Evolutionary conservation across 306 rosid genomes (phyloP), one percentile per base, ranked within the genome.

Genomic region (Hippophae gyantsensis): DNA sequence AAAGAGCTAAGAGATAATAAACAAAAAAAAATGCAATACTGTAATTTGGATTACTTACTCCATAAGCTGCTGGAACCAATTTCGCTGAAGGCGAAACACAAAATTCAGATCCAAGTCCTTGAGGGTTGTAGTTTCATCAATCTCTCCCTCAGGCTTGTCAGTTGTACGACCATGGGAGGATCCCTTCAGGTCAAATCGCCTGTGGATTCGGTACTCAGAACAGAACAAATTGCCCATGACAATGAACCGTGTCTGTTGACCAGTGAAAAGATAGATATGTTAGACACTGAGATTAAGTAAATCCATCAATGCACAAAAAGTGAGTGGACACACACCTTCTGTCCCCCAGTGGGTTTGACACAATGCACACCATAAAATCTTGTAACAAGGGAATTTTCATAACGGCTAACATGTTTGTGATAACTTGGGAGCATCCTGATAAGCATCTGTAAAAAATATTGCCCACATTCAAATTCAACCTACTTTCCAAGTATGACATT

Each of bases 181-280:
- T 48, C 99, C 99, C 61, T 93, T 93, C 52, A 93, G 77, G 79
- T 93, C 99, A 69, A 86, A 93, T 58, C 99, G 82, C 65, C 86
- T 84, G 69, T 93, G 99, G 67, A 93, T 86, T 14, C 85, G 85
- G 69, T 86, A 93, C 67, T 93, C 99, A 0, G 99, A 93, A 81
- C 95, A 93, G 84, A 93, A 93, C 68, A 93, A 81, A 64, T 93
- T 93, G 60, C 97, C 99, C 99, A 93, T 93, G 76, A 93, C 97
- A n/a, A 93, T 86, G 76, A 93, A 93, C 77, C 99, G 82, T 1
- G 87, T 89, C 99, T 93, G 84, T 12, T 59, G 65, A 72, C 62
- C 69, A 77, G 60, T 49, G 42, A 7, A 70, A 49, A 58, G 72
- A 13, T 42, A 32, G 65, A 43, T 25, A 7, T 10, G n/a, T 2